These are phyloP conservation scores for Chenopodium suecicum DNA, from an alignment of 148 eudicot genomes.

Conservation along the genomic window DNA sequence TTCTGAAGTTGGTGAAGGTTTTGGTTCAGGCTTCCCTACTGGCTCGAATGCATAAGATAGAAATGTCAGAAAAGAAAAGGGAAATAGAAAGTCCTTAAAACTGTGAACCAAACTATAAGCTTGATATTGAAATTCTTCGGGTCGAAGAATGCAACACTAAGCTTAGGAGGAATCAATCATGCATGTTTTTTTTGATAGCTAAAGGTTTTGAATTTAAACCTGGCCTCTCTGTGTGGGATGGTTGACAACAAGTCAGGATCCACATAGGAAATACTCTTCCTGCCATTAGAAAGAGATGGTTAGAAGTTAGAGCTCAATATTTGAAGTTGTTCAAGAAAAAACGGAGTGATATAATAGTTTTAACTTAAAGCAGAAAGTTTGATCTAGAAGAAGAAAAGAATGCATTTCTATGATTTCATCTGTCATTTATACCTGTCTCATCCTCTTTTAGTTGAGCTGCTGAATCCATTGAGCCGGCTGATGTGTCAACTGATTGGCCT, in stretches of 20 bases:
- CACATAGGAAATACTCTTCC: conserved; percentile 30
- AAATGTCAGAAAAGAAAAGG: conserved; percentile 1
- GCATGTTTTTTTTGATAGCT: neutral
- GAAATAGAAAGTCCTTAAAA: neutral
- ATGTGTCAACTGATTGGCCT: conserved; percentile 24
- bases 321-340: neutral
- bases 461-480: conserved; percentile 12
- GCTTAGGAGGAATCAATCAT: neutral
- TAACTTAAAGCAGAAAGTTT: neutral
- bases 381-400: neutral
- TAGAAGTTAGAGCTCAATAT: conserved; percentile 7
- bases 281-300: conserved; percentile 9
- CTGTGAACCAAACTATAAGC: neutral
- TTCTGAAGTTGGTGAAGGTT: neutral
- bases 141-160: neutral
- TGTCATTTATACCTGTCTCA: conserved; percentile 32
- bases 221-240: conserved; percentile 18
- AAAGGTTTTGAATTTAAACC: conserved; percentile 14
- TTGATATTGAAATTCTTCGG: neutral
- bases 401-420: neutral
- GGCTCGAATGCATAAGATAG: conserved; percentile 3
- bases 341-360: neutral
- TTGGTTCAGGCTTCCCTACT: neutral
- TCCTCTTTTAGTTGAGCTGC: conserved; percentile 4
- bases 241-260: conserved; percentile 36